Percentiles rank a stretch among this genome's conserved stretches.
Conservation (phyloP, 164 flowering plant species). For the Litsea cubeba region DNA sequence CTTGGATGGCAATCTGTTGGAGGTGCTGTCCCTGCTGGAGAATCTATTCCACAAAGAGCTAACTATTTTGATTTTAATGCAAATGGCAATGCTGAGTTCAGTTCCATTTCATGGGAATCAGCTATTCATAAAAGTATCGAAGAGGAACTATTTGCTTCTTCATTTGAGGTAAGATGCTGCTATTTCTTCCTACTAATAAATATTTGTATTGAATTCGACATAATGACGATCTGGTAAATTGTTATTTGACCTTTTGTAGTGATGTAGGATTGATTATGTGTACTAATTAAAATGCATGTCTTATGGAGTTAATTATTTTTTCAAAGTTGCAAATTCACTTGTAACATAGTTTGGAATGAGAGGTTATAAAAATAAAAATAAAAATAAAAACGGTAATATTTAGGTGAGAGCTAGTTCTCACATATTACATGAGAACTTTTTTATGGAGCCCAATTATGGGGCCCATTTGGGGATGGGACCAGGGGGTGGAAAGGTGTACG, state of each 20-base stretch:
- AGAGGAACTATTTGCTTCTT: conserved; percentile 76
- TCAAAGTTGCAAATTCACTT: not conserved
- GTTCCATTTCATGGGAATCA: conserved; percentile 85
- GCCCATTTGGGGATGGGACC: too few species aligned
- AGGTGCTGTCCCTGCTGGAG: conserved; percentile 39
- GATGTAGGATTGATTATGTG: not conserved
- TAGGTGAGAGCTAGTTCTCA: too few species aligned
- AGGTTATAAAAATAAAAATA: too few species aligned
- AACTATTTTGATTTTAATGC: conserved; percentile 34
- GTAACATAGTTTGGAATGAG: too few species aligned
- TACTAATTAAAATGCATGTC: not conserved
- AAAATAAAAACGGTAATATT: too few species aligned
- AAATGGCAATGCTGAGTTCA: conserved; percentile 49
- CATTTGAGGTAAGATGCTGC: conserved; percentile 43
- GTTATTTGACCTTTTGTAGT: not conserved
- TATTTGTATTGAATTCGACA: not conserved
- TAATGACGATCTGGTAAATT: not conserved
- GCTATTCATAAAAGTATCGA: conserved; percentile 80
- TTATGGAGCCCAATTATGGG: too few species aligned
- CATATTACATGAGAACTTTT: too few species aligned
- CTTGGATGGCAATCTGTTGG: conserved; percentile 79
- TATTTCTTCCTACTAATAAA: not conserved
- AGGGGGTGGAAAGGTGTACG: too few species aligned
- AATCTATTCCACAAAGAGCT: conserved; percentile 40
- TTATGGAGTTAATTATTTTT: not conserved